Percentiles rank a stretch among this genome's conserved stretches.
phyloP scores from a whole-genome alignment of 208 protist species.

The Acanthamoeba quina region DNA sequence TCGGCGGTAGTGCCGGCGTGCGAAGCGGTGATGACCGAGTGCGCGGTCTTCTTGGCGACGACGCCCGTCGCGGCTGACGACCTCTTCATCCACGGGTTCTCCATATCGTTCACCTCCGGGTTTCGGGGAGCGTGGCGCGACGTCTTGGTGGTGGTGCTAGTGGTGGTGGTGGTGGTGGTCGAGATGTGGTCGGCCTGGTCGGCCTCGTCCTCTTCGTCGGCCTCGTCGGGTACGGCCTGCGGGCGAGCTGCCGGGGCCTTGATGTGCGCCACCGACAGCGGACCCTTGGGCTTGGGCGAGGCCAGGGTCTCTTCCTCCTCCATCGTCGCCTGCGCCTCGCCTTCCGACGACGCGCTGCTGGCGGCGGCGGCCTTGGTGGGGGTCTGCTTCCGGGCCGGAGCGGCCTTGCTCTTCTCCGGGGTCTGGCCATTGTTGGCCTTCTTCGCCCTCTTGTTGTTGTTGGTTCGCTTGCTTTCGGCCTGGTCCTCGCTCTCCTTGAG shows the following conservation, averaged over 20 bases:
- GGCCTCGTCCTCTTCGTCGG: background rate
- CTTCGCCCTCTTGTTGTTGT: conserved; percentile 2
- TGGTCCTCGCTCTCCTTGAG: conserved; percentile 34
- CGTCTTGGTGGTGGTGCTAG: background rate
- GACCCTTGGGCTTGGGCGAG: background rate
- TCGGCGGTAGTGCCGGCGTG: background rate
- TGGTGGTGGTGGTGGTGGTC: background rate
- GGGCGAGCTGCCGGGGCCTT: background rate
- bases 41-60: conserved; percentile 43
- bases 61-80: conserved; percentile 43
- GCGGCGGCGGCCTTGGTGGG: background rate
- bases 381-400: background rate
- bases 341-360: background rate
- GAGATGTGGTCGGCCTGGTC: too few species aligned
- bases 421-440: background rate
- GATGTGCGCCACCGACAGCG: conserved; percentile 19
- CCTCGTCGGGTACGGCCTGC: background rate
- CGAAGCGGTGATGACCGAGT: conserved; percentile 17
- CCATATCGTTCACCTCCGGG: conserved; percentile 37
- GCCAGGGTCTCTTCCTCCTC: background rate
- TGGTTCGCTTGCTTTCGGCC: background rate
- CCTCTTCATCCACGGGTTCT: conserved; percentile 74
- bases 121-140: background rate
- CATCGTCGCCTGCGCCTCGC: background rate
- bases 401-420: background rate